Evolutionary conservation across 495 filamentous ascomycete species (phyloP).

Genomic region (Xeromyces bisporus): DNA sequence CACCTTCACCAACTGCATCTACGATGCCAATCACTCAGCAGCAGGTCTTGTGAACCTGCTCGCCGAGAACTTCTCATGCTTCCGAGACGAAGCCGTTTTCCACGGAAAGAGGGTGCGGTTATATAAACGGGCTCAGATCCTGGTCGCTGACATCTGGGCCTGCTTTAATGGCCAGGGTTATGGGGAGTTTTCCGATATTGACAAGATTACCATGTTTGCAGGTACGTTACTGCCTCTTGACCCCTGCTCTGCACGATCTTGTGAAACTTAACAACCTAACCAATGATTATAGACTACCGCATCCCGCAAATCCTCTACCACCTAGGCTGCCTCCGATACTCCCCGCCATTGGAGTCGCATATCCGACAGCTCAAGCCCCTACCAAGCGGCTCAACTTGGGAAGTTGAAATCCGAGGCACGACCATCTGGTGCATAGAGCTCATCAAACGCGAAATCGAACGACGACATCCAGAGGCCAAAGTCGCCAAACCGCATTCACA

Average conservation of each 20-base stretch:
- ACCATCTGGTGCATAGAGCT: slow-evolving; percentile 92
- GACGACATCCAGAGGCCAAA: slow-evolving; percentile 45
- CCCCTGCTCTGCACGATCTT: not conserved
- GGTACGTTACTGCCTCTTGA: slow-evolving; percentile 16
- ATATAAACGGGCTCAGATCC: slow-evolving; percentile 86
- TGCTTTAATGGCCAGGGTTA: slow-evolving; percentile 69
- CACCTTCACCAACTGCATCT: slow-evolving; percentile 55
- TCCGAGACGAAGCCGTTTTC: slow-evolving; percentile 63
- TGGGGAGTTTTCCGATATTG: slow-evolving; percentile 79
- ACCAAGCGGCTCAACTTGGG: slow-evolving; percentile 58
- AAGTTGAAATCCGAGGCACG: slow-evolving; percentile 74
- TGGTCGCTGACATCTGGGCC: slow-evolving; percentile 90
- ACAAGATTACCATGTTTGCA: slow-evolving; percentile 95
- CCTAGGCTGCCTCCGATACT: slow-evolving; percentile 69
- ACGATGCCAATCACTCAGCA: slow-evolving; percentile 61
- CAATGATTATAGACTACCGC: slow-evolving; percentile 53
- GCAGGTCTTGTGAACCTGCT: slow-evolving; percentile 70
- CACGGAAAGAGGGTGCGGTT: slow-evolving; percentile 61
- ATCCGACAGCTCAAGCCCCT: slow-evolving; percentile 47
- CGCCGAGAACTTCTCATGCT: slow-evolving; percentile 64
- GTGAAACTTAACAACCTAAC: not conserved
- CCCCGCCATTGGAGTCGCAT: slow-evolving; percentile 54
- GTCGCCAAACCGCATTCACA: slow-evolving; percentile 3
- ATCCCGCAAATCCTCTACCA: slow-evolving; percentile 84
- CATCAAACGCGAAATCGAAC: slow-evolving; percentile 66